These are phyloP conservation scores for Bromus sterilis DNA, from an alignment of 176 grass and related monocot species.

Conservation along the genomic window DNA sequence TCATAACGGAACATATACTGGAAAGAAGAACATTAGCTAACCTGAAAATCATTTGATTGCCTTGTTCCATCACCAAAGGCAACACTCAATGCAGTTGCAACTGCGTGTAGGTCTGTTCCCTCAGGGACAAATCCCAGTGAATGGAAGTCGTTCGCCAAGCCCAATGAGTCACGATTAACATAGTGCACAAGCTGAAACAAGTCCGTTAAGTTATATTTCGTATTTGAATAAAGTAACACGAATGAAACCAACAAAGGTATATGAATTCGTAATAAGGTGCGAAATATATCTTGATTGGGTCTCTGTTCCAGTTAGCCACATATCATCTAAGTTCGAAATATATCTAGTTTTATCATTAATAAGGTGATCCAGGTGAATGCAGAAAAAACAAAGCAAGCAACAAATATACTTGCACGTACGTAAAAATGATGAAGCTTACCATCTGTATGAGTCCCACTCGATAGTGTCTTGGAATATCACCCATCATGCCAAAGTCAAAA, in stretches of 20 bases:
- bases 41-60: conserved; percentile 94
- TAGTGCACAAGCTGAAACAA: conserved; percentile 85
- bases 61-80: conserved; percentile 64
- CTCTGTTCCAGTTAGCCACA: too few species aligned
- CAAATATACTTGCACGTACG: background rate
- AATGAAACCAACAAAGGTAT: conserved; percentile 5
- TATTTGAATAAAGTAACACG: background rate
- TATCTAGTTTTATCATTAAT: background rate
- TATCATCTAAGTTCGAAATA: background rate
- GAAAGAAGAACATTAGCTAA: conserved; percentile 27
- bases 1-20: background rate
- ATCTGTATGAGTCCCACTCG: conserved; percentile 97
- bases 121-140: conserved; percentile 93
- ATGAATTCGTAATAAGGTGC: background rate
- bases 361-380: background rate
- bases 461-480: conserved; percentile 92
- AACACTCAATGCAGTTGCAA: conserved; percentile 53
- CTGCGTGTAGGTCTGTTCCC: conserved; percentile 72
- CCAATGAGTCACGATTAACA: conserved; percentile 82
- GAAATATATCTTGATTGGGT: background rate
- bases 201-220: background rate
- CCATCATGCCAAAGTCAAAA: conserved; percentile 99
- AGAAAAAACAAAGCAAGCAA: background rate
- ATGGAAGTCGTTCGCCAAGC: conserved; percentile 91
- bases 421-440: conserved; percentile 38